Evolutionary conservation across 768 basidiomycete genomes (phyloP).

Genomic region (Suillus tomentosus): DNA sequence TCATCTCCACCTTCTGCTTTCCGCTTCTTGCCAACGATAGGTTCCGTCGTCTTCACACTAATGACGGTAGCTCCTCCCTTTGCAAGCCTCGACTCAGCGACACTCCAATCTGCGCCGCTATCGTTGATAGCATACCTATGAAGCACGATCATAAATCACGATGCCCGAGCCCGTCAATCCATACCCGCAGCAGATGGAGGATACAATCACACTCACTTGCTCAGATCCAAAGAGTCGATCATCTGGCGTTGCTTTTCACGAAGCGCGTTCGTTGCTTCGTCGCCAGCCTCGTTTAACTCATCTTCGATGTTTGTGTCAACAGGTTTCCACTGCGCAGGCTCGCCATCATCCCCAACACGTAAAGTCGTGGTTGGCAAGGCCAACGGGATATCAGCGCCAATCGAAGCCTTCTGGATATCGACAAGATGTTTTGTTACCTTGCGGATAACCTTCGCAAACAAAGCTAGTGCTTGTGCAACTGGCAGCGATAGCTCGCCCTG

Average conservation of each 20-base stretch:
- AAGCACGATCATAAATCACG: slow-evolving; percentile 16
- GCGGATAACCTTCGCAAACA: slow-evolving; percentile 89
- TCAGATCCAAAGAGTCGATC: slow-evolving; percentile 85
- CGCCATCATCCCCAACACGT: slow-evolving; percentile 13
- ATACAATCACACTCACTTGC: slow-evolving; percentile 60
- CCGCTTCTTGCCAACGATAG: slow-evolving; percentile 52
- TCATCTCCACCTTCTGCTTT: slow-evolving; percentile 48
- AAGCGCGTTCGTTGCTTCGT: slow-evolving; percentile 54
- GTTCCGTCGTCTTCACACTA: slow-evolving; percentile 59
- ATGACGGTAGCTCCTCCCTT: slow-evolving; percentile 66
- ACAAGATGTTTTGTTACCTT: slow-evolving; percentile 77
- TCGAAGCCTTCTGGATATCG: slow-evolving; percentile 77
- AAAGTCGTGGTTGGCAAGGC: slow-evolving; percentile 29
- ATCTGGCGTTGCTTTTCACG: slow-evolving; percentile 81
- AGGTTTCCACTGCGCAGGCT: slow-evolving; percentile 41
- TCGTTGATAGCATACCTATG: slow-evolving; percentile 77
- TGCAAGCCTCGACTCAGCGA: slow-evolving; percentile 59
- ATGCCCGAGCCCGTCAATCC: slow-evolving; percentile 17
- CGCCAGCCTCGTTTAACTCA: slow-evolving; percentile 78
- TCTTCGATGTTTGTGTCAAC: slow-evolving; percentile 53
- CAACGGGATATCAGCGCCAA: slow-evolving; percentile 63
- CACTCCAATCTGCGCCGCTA: slow-evolving; percentile 67
- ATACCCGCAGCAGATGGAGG: slow-evolving; percentile 7
- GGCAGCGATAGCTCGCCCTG: slow-evolving; percentile 82
- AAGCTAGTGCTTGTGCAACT: slow-evolving; percentile 83